Evolutionary conservation across 257 asterid species (phyloP), one percentile per base, ranked within the genome.

Genomic region (Solanum arcanum): DNA sequence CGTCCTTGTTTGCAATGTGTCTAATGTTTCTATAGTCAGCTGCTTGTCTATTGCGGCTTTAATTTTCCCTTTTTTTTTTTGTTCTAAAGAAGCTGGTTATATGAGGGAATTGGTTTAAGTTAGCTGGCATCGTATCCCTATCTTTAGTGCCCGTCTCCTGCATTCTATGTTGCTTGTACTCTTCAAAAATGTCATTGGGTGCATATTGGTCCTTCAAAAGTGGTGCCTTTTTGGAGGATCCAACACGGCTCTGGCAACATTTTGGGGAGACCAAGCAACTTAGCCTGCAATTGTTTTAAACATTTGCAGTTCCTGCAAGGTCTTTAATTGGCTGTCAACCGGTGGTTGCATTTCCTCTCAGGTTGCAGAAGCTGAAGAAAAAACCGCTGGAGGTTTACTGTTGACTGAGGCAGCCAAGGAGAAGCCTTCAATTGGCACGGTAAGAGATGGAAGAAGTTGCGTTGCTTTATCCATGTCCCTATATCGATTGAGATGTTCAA

Each of bases 351-450:
- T 83, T 86, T 44, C 29, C 52, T 59, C 88, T 74, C 91, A 97
- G 99, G 92, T 97, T 66, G 98, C 95, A 14, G 99, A 83, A 91
- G 98, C 94, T 7, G 99, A 97, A 89, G 92, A 90, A 47, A 96
- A 89, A 91, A 97, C 99, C 3, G 94, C 98, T 3, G 99, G 99
- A 49, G 99, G 99, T 41, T 91, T 97, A 92, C 89, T 90, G 91
- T 92, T 97, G 12, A 93, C 98, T 3, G 98, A 95, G 75, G 94
- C 98, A 35, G 90, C 92, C 89, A 96, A 94, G 92, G 99, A 97
- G 90, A 97, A 94, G 92, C 99, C 99, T 62, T 96, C 99, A 35
- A 93, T 95, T 41, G 99, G 99, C 90, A 89, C 96, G 3, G 99
- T 97, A 88, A 89, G 95, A 66, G 41, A 60, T 16, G 27, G 20